Percentiles rank a stretch among this genome's conserved stretches.
These are phyloP conservation scores for Talaromyces atroroseus DNA, from an alignment of 2,329 filamentous ascomycete species.

Conservation along the genomic window DNA sequence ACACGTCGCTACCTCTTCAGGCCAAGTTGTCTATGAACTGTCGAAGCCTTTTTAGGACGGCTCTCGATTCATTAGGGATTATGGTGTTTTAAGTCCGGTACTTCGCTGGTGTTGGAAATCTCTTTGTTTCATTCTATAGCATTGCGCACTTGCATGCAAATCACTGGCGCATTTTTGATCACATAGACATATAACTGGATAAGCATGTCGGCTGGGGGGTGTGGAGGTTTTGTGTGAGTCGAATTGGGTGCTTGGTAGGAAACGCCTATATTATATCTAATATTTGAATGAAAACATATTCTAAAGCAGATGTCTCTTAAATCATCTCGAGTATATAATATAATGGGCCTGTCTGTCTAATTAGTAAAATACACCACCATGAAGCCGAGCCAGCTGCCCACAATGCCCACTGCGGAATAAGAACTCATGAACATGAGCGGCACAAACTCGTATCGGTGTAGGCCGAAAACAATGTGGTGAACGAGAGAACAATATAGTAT, in stretches of 20 bases:
- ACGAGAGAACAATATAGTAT: constrained; percentile 82
- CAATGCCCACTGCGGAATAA: constrained; percentile 88
- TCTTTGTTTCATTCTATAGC: neutral
- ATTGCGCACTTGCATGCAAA: neutral
- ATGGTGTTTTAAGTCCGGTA: neutral
- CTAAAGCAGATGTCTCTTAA: neutral
- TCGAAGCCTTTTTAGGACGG: neutral
- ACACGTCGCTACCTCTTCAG: neutral
- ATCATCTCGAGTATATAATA: neutral
- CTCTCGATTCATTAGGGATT: neutral
- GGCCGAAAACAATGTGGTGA: constrained; percentile 78
- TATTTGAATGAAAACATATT: neutral
- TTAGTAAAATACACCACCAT: constrained; percentile 81
- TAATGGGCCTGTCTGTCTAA: constrained; percentile 14
- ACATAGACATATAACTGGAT: neutral
- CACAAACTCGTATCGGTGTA: constrained; percentile 70
- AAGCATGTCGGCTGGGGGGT: neutral
- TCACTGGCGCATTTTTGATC: neutral
- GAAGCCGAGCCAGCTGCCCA: constrained; percentile 93
- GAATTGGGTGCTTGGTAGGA: neutral
- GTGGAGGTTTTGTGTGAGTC: neutral
- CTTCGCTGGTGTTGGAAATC: neutral
- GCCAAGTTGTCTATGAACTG: no score
- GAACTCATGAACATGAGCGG: constrained; percentile 96
- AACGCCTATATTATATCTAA: neutral